Percentiles rank a stretch among this genome's conserved stretches.
phyloP scores from a whole-genome alignment of 2,329 filamentous ascomycete genomes.

The Clarireedia hainanense region DNA sequence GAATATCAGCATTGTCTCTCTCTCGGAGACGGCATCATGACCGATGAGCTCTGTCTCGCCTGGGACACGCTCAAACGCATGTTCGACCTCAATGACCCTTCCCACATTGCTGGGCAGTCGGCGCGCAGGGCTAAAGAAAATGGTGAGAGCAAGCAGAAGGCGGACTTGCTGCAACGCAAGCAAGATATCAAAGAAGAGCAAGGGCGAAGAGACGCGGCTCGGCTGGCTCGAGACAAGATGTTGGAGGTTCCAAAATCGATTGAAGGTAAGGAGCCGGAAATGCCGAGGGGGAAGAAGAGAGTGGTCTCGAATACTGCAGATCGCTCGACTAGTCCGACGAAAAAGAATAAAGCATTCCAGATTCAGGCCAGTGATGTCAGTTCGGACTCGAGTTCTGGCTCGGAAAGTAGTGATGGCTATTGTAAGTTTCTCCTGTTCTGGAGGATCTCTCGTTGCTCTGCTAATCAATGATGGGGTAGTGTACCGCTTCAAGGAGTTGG shows the following conservation, averaged over 20 bases:
- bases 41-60: not conserved
- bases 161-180: not conserved
- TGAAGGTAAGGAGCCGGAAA: not conserved
- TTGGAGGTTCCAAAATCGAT: not conserved
- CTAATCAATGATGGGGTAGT: no score
- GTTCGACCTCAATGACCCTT: constrained; percentile 5
- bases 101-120: not conserved
- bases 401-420: no score
- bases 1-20: not conserved
- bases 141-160: no score
- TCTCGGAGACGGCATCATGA: not conserved
- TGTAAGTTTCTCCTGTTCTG: not conserved
- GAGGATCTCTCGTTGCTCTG: no score
- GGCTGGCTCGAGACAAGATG: not conserved
- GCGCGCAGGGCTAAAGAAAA: not conserved
- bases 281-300: not conserved
- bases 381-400: no score
- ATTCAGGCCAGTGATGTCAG: no score
- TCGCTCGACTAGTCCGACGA: not conserved
- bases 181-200: no score
- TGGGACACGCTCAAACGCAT: constrained; percentile 1
- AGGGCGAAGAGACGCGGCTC: no score
- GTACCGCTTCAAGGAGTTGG: no score
- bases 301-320: not conserved
- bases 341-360: not conserved